Evolutionary conservation across 2,329 filamentous ascomycete genomes (phyloP).

Genomic region (Parasarocladium wereldwijsianum): DNA sequence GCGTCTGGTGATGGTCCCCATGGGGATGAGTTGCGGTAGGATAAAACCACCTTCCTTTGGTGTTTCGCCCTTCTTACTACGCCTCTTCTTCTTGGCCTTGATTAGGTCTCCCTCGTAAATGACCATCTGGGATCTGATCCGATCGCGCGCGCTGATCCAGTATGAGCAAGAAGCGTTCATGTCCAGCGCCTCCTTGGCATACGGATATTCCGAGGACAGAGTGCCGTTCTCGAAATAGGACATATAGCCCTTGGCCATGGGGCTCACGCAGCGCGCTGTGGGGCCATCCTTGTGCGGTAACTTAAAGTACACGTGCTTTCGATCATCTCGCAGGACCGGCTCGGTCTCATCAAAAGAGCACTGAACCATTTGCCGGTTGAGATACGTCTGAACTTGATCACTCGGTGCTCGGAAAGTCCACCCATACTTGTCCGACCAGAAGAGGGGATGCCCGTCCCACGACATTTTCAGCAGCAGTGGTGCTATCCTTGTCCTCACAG

Average conservation of each 20-base stretch:
- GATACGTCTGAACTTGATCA: conserved; percentile 47
- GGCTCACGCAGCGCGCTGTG: conserved; percentile 66
- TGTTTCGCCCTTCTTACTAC: conserved; percentile 9
- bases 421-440: conserved; percentile 87
- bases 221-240: conserved; percentile 82
- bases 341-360: conserved; percentile 74
- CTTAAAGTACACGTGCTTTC: conserved; percentile 63
- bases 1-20: conserved; percentile 91
- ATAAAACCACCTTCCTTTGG: conserved; percentile 53
- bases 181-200: conserved; percentile 87
- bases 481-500: conserved; percentile 76
- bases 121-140: conserved; percentile 91
- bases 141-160: conserved; percentile 90
- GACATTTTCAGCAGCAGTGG: conserved; percentile 69
- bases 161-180: conserved; percentile 99
- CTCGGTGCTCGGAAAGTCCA: conserved; percentile 78
- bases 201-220: conserved; percentile 72
- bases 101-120: conserved; percentile 59
- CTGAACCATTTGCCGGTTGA: conserved; percentile 53
- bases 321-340: conserved; percentile 48
- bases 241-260: conserved; percentile 82
- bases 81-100: conserved; percentile 1
- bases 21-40: conserved; percentile 87
- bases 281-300: conserved; percentile 94
- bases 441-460: conserved; percentile 79